Evolutionary conservation across 202 grass and related monocot genomes (phyloP), one percentile per base, ranked within the genome.

Genomic region (Panicum virgatum): DNA sequence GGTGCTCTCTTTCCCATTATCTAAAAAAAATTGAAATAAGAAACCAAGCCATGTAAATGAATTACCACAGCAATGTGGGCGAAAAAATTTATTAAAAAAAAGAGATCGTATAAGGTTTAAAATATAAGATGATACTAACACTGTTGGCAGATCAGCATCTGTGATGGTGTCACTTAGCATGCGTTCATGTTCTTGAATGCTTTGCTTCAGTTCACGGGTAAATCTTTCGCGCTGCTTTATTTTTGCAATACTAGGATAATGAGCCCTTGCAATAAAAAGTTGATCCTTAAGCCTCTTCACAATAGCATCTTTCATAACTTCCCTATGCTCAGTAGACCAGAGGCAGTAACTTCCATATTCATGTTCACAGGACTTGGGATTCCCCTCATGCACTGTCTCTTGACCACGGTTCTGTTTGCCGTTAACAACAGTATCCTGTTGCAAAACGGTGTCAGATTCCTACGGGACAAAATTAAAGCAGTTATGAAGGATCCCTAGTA

Each of bases 221-320:
- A 93, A 85, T 14, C 18, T 78, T 73, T 93, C 94, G 32, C 85
- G 86, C 26, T 79, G 57, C 46, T 93, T 86, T 37, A 89, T 23
- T 79, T 97, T 97, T 42, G 88, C 94, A 86, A 97, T 72, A 59
- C 88, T 93, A 74, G 94, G 94, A 87, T 97, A 97, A 75, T 91
- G 81, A 60, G 91, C 94, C 86, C 94, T 91, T 37, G 94, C 90
- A 40, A 91, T 73, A 87, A 93, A 97, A 61, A 97, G 78, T 69
- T 91, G 94, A 83, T 89, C 94, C 81, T 97, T 93, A 60, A 93
- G 86, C 46, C 78, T 86, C 51, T 86, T 93, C 57, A 97, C 84
- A 32, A 72, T 62, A 81, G 59, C 59, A 85, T 93, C 93, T 85
- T 93, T 85, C 84, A 97, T 97, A 22, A 62, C 76, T 66, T 93